Evolutionary conservation across 2,329 filamentous ascomycete genomes (phyloP), one percentile per base, ranked within the genome.

Genomic region (Arthrobotrys sphaeroides): DNA sequence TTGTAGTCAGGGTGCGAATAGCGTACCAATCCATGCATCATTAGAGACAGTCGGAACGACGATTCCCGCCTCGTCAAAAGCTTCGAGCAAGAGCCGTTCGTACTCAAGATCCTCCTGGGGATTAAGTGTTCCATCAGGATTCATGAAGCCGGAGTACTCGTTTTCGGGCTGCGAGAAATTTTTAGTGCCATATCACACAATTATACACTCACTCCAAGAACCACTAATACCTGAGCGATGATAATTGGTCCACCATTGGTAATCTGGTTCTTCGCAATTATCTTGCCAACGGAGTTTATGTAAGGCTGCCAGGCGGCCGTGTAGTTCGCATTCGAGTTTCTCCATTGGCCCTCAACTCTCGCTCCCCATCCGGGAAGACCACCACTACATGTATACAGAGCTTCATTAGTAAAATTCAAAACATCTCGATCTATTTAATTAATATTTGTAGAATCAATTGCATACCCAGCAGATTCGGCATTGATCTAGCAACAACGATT

Each of bases 331-430:
- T 79, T 79, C 18, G 66, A 74, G 16, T 73, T 79, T 51, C 78
- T 61, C 78, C 77, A 79, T 57, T 70, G 73, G 12, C 77, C 78
- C 40, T 77, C 53, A 12, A 79, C 78, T 10, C 90, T 85, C 80
- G 91, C 89, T 12, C 94, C 81, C 92, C 92, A 95, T 0, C 91
- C 92, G 0, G 92, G 92, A 75, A 91, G 94, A 0, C 92, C 92
- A 64, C 92, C 92, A 0, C 91, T 92, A 4, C 87, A 80, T 38
- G 79, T 77, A n/a, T n/a, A n/a, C n/a, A n/a, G n/a, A n/a, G n/a
- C n/a, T n/a, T n/a, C n/a, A n/a, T n/a, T n/a, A n/a, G n/a, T n/a
- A n/a, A n/a, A n/a, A n/a, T n/a, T n/a, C n/a, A n/a, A n/a, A n/a
- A n/a, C n/a, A n/a, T n/a, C n/a, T n/a, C n/a, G n/a, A n/a, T n/a